Evolutionary conservation across 768 basidiomycete species (phyloP).

Genomic region (Kwoniella botswanensis): DNA sequence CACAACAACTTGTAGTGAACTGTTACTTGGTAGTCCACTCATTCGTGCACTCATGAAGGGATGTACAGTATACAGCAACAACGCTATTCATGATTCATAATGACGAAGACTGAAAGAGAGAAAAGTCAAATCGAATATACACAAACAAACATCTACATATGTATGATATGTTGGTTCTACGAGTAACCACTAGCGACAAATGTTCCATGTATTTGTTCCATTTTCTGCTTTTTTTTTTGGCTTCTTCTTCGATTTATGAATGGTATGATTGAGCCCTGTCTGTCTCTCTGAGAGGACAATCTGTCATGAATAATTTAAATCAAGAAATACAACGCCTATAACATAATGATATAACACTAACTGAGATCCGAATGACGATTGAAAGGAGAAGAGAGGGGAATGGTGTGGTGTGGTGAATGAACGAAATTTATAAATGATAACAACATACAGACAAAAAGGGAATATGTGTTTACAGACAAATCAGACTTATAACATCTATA

Average conservation of each 20-base stretch:
- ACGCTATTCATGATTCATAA: not conserved
- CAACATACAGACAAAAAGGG: conserved; percentile 9
- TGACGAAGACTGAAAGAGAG: not conserved
- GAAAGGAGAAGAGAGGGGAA: not conserved
- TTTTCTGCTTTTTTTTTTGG: not conserved
- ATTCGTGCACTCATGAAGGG: not conserved
- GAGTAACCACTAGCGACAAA: no score
- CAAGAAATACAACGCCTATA: conserved; percentile 11
- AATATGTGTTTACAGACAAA: not conserved
- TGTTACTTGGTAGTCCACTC: no score
- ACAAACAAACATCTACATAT: not conserved
- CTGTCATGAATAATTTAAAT: not conserved
- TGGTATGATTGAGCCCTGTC: no score
- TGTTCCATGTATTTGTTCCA: not conserved
- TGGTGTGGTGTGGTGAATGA: not conserved
- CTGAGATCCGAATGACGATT: not conserved
- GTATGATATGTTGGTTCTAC: not conserved
- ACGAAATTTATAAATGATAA: not conserved
- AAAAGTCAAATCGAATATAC: not conserved
- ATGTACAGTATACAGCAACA: not conserved
- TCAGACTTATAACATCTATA: conserved; percentile 3
- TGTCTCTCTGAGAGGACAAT: no score
- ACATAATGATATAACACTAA: not conserved
- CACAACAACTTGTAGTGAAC: no score
- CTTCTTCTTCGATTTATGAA: not conserved